phyloP scores from a whole-genome alignment of 495 filamentous ascomycete genomes.

The Neurospora sp. region DNA sequence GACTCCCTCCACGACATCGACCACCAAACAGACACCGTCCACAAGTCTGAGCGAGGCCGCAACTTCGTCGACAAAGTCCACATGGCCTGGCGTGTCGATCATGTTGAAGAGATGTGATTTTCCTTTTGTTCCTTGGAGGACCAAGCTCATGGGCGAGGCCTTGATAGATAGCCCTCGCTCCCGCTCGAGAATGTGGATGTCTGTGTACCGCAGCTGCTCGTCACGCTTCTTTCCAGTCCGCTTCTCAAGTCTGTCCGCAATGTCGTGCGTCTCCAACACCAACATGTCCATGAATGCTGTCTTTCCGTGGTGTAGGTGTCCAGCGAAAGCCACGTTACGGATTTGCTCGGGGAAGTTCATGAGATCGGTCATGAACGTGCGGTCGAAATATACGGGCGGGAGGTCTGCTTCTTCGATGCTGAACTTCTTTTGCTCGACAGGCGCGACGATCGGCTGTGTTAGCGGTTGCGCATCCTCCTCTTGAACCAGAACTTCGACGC shows the following conservation, averaged over 20 bases:
- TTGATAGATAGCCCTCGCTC: constrained; percentile 92
- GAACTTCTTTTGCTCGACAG: constrained; percentile 91
- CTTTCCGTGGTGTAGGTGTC: constrained; percentile 95
- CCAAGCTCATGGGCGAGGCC: constrained; percentile 85
- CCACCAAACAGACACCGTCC: constrained; percentile 86
- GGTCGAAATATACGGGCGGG: constrained; percentile 74
- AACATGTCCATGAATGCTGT: constrained; percentile 98
- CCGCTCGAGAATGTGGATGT: constrained; percentile 78
- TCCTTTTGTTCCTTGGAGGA: constrained; percentile 74
- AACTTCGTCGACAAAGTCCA: constrained; percentile 96
- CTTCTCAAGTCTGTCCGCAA: constrained; percentile 65
- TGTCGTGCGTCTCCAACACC: constrained; percentile 86
- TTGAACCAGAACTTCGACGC: constrained; percentile 91
- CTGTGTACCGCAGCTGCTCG: constrained; percentile 90
- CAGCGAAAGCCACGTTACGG: constrained; percentile 82
- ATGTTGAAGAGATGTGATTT: constrained; percentile 97
- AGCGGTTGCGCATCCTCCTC: constrained; percentile 95
- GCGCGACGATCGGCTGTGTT: constrained; percentile 85
- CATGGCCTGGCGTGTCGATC: constrained; percentile 92
- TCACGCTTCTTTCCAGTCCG: constrained; percentile 71
- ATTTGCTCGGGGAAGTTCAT: constrained; percentile 94
- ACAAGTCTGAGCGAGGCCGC: constrained; percentile 77
- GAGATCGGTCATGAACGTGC: constrained; percentile 85
- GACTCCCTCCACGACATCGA: constrained; percentile 97
- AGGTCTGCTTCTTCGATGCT: constrained; percentile 84